Base-by-base conservation (phyloP, 2,329 filamentous ascomycete genomes). In the Cordyceps javanica region DNA sequence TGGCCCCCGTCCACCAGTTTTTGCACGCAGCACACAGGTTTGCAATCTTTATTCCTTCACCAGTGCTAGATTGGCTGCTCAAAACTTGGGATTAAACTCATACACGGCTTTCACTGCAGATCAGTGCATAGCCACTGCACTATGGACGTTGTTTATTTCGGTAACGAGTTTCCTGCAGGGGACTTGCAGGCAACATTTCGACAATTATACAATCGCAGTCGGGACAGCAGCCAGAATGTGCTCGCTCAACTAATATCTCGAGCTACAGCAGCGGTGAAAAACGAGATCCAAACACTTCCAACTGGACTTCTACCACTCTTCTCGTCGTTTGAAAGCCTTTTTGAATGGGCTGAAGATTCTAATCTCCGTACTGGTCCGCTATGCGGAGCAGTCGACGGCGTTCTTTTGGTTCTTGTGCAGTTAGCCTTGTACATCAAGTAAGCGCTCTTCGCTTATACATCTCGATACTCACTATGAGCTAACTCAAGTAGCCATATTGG, bases 391-490 rank as follows among this genome's bases (percentile, higher is more conserved):
- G 63, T 80, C 2, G 77, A 80, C 32, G 73, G 77, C 2, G 67
- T 73, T 6, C 62, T 80, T 1, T 70, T 81, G 2, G 64, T 64
- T 46, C 64, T 70, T 1, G 59, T 75, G 4, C 64, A 81, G 59
- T 32, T 81, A 3, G 75, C 64, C 1, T 68, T 67, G 2, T 69
- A 73, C 48, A 79, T 81, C 50, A 73, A 72, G 77, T 79, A 69
- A 57, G 69, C 19, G 5, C 64, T 38, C 30, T 11, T 7, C 23
- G 11, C 45, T 11, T 46, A 23, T 32, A 16, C 34, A 38, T 49
- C 10, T 34, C 10, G 14, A 32, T 16, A 52, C 23, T 16, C 26
- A 38, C 26, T 21, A n/a, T 25, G n/a, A 34, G 21, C 38, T 42
- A 13, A 36, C 21, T 9, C 2, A n/a, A 8, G n/a, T 3, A 28